Evolutionary conservation across 208 protist genomes (phyloP).

Genomic region (Novymonas esmeraldas): DNA sequence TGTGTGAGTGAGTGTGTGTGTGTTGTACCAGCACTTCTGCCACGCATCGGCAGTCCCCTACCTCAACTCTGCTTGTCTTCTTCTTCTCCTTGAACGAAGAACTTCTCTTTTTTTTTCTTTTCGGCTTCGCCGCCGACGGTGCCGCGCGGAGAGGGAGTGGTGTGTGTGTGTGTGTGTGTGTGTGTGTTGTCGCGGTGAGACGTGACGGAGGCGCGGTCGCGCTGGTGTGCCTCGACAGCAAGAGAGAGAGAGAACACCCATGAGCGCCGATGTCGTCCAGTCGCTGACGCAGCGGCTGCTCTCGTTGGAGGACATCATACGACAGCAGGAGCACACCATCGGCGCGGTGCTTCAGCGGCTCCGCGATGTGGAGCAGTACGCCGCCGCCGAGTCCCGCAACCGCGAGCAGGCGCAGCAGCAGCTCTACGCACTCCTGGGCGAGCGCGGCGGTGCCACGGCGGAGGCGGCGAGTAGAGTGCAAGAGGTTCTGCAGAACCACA

Average conservation of each 20-base stretch:
- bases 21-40: too few species aligned
- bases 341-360: conserved; percentile 67
- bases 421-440: conserved; percentile 35
- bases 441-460: conserved; percentile 28
- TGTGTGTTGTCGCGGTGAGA: too few species aligned
- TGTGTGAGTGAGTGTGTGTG: too few species aligned
- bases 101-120: too few species aligned
- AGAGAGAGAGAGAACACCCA: neutral
- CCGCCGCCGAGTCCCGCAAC: conserved; percentile 48
- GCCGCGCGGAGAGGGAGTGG: too few species aligned
- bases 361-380: conserved; percentile 76
- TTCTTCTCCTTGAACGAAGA: too few species aligned
- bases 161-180: too few species aligned
- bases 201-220: too few species aligned
- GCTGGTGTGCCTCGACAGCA: conserved; percentile 1
- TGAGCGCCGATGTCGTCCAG: conserved; percentile 37
- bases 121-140: too few species aligned
- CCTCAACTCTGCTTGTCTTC: too few species aligned
- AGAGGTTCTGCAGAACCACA: conserved; percentile 39
- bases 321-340: conserved; percentile 70
- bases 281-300: conserved; percentile 63
- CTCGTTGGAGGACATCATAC: conserved; percentile 85
- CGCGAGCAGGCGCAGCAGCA: conserved; percentile 56
- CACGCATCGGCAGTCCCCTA: too few species aligned
- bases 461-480: conserved; percentile 27